Percentiles rank a stretch among this genome's conserved stretches.
phyloP scores from a whole-genome alignment of 2,329 filamentous ascomycete species.

The Trichoderma gracile region DNA sequence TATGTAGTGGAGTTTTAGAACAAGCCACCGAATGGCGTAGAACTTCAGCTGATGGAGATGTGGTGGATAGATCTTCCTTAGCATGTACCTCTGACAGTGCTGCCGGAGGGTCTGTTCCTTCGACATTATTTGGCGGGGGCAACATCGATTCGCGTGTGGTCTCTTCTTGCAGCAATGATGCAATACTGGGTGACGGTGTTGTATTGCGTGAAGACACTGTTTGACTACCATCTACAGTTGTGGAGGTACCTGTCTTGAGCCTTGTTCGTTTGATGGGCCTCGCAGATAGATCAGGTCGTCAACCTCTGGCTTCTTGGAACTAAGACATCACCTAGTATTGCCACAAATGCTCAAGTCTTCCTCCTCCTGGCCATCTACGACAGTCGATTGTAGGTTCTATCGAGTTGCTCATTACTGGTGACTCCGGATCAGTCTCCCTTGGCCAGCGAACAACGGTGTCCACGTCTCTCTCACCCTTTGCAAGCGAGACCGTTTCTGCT shows the following conservation, averaged over 20 bases:
- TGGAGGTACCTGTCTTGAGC: not conserved
- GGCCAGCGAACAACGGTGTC: not conserved
- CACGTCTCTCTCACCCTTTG: not conserved
- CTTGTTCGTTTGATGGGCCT: not conserved
- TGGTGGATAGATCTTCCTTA: not conserved
- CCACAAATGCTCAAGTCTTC: not conserved
- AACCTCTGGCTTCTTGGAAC: not conserved
- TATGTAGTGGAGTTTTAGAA: not conserved
- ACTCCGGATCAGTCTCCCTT: constrained; percentile 17
- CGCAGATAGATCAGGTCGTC: not conserved
- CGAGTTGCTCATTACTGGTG: not conserved
- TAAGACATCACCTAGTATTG: no score
- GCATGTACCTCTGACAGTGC: not conserved
- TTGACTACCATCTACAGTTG: not conserved
- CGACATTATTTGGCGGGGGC: not conserved
- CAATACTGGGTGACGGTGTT: not conserved
- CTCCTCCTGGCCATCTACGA: constrained; percentile 5
- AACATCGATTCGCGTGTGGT: not conserved
- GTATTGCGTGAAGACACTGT: not conserved
- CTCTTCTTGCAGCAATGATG: not conserved
- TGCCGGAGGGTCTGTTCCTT: not conserved
- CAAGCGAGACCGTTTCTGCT: not conserved
- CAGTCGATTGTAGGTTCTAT: constrained; percentile 5
- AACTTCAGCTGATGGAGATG: not conserved
- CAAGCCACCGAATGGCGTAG: not conserved